Evolutionary conservation across 78 protist genomes (phyloP).

Genomic region (Dictyostelium discoideum): dicty_2.7 NC_007090.3:2937501-2938000

Average conservation of each 20-base stretch:
- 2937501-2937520: conserved; percentile 32
- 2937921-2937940: conserved; percentile 72
- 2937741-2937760: conserved; percentile 84
- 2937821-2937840: conserved; percentile 77
- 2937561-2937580: conserved; percentile 53
- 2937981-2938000: conserved; percentile 87
- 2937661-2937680: neutral
- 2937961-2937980: conserved; percentile 94
- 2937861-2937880: conserved; percentile 53
- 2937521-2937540: neutral
- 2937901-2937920: conserved; percentile 53
- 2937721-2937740: conserved; percentile 73
- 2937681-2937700: conserved; percentile 58
- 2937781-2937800: conserved; percentile 87
- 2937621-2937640: neutral
- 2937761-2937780: conserved; percentile 85
- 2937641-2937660: neutral
- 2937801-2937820: conserved; percentile 85
- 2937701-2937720: conserved; percentile 71
- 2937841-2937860: conserved; percentile 51
- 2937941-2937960: conserved; percentile 94
- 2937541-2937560: conserved; percentile 49
- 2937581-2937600: neutral
- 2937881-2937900: neutral
- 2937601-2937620: neutral